Base-by-base conservation (phyloP, 1,139 yeast genomes). In the Protomyces lactucae-debilis region DNA sequence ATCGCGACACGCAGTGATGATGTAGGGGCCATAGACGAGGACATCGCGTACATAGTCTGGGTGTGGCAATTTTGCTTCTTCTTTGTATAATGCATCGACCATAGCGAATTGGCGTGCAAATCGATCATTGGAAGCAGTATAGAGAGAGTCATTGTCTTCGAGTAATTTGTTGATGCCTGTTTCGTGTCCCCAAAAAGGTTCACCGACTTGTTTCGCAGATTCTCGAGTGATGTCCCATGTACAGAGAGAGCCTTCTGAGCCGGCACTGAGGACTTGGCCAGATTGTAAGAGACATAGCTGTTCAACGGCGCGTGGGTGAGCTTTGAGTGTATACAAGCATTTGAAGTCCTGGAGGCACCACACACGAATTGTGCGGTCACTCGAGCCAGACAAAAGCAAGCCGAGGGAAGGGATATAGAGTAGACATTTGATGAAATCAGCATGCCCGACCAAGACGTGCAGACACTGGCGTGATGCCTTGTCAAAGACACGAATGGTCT, bases 1-100 rank as follows among this genome's bases (percentile, higher is more conserved):
- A 35, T 63, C 65, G 16, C 65, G 65, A 35, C 65, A 63, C 28
- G 65, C 65, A 12, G 65, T 63, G n/a, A 63, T 52, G 25, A 54
- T 35, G 8, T 48, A 35, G 14, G 53, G 35, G 25, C 52, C 36
- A 16, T 52, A 37, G 6, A 63, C 25, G 21, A 57, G 28, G 35
- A 52, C 32, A 54, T 63, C 65, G 10, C 64, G 57, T 3, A 57
- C 63, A 57, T 52, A 63, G 37, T 63, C 65, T 35, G 63, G 63
- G 32, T 63, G 65, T 25, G 52, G 59, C 36, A 59, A 63, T 36
- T 52, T 45, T 9, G 56, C 52, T 21, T 63, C 65, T 16, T 48
- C 61, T 12, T 37, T 16, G 43, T 23, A 40, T 14, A 12, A 1
- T 18, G 14, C 1, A 5, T 21, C 25, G 5, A 18, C 21, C 9